Conservation (phyloP, 441 rosid species). For the Manihot esculenta region DNA sequence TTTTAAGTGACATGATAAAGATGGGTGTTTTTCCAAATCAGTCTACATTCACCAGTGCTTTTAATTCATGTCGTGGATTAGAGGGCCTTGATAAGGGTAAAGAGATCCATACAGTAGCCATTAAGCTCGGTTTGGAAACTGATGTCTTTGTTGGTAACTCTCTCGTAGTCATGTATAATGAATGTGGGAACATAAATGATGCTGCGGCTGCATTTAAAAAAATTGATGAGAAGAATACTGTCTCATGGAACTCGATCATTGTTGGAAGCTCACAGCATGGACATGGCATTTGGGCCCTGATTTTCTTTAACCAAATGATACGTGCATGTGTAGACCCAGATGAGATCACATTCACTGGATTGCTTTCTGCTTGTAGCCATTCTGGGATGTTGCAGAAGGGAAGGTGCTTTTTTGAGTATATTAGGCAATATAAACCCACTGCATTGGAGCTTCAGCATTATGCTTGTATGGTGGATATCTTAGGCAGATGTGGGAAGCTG, state of each 20-base stretch:
- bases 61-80: slow-evolving; percentile 65
- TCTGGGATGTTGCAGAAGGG: slow-evolving; percentile 66
- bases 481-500: slow-evolving; percentile 59
- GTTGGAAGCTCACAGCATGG: slow-evolving; percentile 78
- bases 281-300: slow-evolving; percentile 48
- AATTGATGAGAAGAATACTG: slow-evolving; percentile 46
- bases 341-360: slow-evolving; percentile 65
- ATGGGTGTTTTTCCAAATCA: slow-evolving; percentile 52
- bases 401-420: slow-evolving; percentile 45
- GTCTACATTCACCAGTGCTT: slow-evolving; percentile 63
- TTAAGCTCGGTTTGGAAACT: slow-evolving; percentile 54
- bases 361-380: slow-evolving; percentile 71
- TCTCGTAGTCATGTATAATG: slow-evolving; percentile 59
- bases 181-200: slow-evolving; percentile 51
- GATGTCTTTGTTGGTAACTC: slow-evolving; percentile 73
- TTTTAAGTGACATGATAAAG: slow-evolving; percentile 51
- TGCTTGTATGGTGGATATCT: slow-evolving; percentile 71
- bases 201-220: slow-evolving; percentile 46
- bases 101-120: slow-evolving; percentile 52
- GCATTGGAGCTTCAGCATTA: slow-evolving; percentile 58
- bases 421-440: slow-evolving; percentile 39
- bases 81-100: slow-evolving; percentile 62
- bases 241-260: slow-evolving; percentile 77
- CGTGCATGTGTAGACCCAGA: slow-evolving; percentile 56
- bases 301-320: slow-evolving; percentile 58